A percentile compares a stretch with the other conserved stretches of the same genome.
phyloP scores from a whole-genome alignment of 1,284 basidiomycete species.

The Sanghuangporus baumii region DNA sequence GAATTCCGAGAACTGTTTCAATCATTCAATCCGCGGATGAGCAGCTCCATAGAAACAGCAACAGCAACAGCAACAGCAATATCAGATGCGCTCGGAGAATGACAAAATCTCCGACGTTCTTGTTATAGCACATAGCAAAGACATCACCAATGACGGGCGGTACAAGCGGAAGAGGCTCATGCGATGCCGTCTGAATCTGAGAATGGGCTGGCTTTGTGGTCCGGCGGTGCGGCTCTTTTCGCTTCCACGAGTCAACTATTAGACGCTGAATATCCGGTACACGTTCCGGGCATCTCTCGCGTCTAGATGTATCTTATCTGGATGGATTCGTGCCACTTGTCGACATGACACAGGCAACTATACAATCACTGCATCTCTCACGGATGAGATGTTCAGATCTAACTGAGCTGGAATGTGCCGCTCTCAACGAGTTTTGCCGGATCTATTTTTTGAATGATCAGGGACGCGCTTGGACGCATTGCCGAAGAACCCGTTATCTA shows the following conservation, averaged over 20 bases:
- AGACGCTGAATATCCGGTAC: not conserved
- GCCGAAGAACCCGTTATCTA: slow-evolving; percentile 8
- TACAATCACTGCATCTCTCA: not conserved
- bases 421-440: not conserved
- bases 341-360: too few species aligned
- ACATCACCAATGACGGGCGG: not conserved
- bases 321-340: too few species aligned
- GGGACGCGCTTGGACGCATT: not conserved
- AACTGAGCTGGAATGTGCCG: not conserved
- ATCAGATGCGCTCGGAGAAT: not conserved
- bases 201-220: not conserved
- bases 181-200: too few species aligned
- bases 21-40: too few species aligned
- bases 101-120: not conserved
- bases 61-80: too few species aligned
- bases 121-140: too few species aligned
- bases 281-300: not conserved
- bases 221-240: not conserved
- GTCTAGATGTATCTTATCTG: not conserved
- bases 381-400: too few species aligned
- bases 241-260: not conserved
- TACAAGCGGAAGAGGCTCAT: too few species aligned
- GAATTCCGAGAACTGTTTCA: too few species aligned
- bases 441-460: not conserved
- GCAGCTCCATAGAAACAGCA: too few species aligned